phyloP scores from a whole-genome alignment of 208 protist genomes.

The Crithidia expoeki region DNA sequence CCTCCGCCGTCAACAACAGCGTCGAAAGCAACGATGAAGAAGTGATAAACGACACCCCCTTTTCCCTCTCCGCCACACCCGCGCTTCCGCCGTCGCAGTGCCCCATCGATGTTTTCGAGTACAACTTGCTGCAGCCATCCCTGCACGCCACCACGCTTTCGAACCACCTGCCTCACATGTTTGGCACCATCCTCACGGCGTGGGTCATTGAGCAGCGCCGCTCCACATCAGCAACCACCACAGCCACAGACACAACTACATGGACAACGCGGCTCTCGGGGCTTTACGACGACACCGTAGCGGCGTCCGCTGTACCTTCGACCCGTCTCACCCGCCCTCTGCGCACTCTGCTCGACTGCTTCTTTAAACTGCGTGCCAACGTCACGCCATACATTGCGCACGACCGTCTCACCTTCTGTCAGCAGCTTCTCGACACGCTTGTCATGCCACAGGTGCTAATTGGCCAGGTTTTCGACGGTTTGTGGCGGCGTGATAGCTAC shows the following conservation, averaged over 20 bases:
- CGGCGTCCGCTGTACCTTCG: neutral
- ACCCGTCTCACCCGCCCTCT: constrained; percentile 19
- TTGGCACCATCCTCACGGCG: constrained; percentile 45
- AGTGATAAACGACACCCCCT: neutral
- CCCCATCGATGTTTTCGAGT: constrained; percentile 33
- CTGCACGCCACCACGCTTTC: constrained; percentile 47
- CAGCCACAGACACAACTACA: neutral
- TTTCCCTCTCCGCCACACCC: neutral
- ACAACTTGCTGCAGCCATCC: constrained; percentile 42
- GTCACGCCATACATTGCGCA: constrained; percentile 12
- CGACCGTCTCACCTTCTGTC: constrained; percentile 23
- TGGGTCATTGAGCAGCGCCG: constrained; percentile 48
- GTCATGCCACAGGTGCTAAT: constrained; percentile 81
- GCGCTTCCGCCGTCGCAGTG: constrained; percentile 14
- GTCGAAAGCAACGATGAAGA: neutral
- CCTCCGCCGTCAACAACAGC: neutral
- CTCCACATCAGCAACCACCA: neutral
- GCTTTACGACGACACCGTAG: constrained; percentile 1
- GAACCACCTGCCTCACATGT: constrained; percentile 46
- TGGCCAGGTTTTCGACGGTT: constrained; percentile 50
- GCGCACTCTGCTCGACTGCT: constrained; percentile 32
- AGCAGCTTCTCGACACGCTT: constrained; percentile 64
- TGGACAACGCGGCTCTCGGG: constrained; percentile 15
- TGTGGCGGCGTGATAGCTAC: constrained; percentile 64
- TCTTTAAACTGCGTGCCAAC: constrained; percentile 24